phyloP scores from a whole-genome alignment of 2,329 filamentous ascomycete genomes.

The Diaporthe batatas region DNA sequence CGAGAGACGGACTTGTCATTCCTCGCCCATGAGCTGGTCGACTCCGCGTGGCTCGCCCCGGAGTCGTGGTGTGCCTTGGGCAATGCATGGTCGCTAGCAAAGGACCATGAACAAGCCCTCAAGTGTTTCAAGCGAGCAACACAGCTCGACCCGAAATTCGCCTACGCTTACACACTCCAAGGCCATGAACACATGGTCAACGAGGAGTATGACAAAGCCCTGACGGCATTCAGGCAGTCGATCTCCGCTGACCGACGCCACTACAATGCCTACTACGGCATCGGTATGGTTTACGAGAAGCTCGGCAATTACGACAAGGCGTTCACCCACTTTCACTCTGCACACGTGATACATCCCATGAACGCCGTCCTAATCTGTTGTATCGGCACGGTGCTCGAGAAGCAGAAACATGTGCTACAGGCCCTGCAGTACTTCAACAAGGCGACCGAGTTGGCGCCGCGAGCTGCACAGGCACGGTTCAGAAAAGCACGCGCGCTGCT shows the following conservation, averaged over 20 bases:
- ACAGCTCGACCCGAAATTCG: conserved; percentile 89
- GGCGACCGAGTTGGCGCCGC: conserved; percentile 85
- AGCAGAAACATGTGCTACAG: conserved; percentile 83
- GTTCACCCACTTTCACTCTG: conserved; percentile 90
- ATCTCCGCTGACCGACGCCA: conserved; percentile 89
- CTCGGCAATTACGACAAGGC: conserved; percentile 92
- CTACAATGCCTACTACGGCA: conserved; percentile 99
- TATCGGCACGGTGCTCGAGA: conserved; percentile 90
- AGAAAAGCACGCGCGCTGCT: conserved; percentile 92
- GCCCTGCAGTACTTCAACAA: conserved; percentile 86
- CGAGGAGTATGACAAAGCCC: conserved; percentile 96
- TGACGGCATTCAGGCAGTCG: conserved; percentile 86
- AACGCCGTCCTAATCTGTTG: conserved; percentile 94
- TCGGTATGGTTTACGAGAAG: conserved; percentile 86
- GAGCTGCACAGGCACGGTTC: conserved; percentile 86
- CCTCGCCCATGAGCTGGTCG: conserved; percentile 89
- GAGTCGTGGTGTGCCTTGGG: conserved; percentile 97
- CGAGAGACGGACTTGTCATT: conserved; percentile 92
- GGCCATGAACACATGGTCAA: conserved; percentile 96
- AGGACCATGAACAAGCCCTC: conserved; percentile 94
- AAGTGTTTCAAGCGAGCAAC: conserved; percentile 95
- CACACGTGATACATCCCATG: conserved; percentile 89
- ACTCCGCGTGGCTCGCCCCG: conserved; percentile 88
- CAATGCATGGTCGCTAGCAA: conserved; percentile 92
- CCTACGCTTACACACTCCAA: conserved; percentile 95